phyloP scores from a whole-genome alignment of 2,329 filamentous ascomycete genomes.

The Neoscytalidium dimidiatum region DNA sequence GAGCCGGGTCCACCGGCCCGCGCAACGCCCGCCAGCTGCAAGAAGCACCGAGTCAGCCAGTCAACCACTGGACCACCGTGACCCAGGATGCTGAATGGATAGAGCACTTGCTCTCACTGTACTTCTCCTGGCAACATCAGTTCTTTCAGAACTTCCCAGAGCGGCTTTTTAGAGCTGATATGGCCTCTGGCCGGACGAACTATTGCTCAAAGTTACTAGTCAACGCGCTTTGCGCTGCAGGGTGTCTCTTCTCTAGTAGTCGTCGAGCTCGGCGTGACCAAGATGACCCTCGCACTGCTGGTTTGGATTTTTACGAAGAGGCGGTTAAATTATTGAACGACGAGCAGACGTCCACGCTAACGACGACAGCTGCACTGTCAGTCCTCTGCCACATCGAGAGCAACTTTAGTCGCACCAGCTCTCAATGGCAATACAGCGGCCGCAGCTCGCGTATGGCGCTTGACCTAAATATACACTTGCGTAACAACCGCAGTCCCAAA shows the following conservation, averaged over 20 bases:
- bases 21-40: not conserved
- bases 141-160: slow-evolving; percentile 26
- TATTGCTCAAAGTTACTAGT: slow-evolving; percentile 25
- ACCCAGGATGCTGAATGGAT: slow-evolving; percentile 22
- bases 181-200: slow-evolving; percentile 18
- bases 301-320: slow-evolving; percentile 24
- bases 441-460: slow-evolving; percentile 24
- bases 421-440: slow-evolving; percentile 23
- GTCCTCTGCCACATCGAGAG: slow-evolving; percentile 24
- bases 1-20: not conserved
- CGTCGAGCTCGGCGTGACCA: slow-evolving; percentile 16
- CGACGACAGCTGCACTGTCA: slow-evolving; percentile 23
- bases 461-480: slow-evolving; percentile 23
- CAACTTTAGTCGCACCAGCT: slow-evolving; percentile 20
- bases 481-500: not conserved
- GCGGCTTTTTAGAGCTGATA: slow-evolving; percentile 24
- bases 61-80: slow-evolving; percentile 24
- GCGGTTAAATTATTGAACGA: slow-evolving; percentile 20
- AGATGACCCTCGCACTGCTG: slow-evolving; percentile 20
- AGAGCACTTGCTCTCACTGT: slow-evolving; percentile 23
- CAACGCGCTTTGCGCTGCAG: slow-evolving; percentile 25
- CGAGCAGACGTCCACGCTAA: slow-evolving; percentile 16
- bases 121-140: slow-evolving; percentile 26
- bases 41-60: not conserved
- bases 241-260: slow-evolving; percentile 22